phyloP scores from a whole-genome alignment of 2,329 filamentous ascomycete species.

The Corinectria fuckeliana region DNA sequence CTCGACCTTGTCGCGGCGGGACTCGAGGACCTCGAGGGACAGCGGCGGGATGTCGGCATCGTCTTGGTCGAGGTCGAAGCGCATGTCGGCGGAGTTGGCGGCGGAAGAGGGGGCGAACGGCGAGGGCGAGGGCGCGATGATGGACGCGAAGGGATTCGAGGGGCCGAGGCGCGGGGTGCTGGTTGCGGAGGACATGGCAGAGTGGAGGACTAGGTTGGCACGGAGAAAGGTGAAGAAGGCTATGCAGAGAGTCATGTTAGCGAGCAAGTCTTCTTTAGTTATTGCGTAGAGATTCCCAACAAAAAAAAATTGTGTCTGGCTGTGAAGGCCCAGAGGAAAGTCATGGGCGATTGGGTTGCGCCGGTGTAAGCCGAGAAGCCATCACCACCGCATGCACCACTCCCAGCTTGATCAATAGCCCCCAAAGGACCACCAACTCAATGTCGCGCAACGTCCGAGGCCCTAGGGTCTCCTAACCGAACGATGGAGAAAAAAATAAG shows the following conservation, averaged over 20 bases:
- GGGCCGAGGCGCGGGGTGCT: slow-evolving; percentile 70
- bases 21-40: slow-evolving; percentile 63
- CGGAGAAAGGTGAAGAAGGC: slow-evolving; percentile 85
- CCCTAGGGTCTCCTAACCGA: neutral
- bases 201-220: slow-evolving; percentile 77
- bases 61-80: slow-evolving; percentile 52
- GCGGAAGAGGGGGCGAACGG: slow-evolving; percentile 60
- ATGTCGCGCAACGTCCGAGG: neutral
- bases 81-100: slow-evolving; percentile 58
- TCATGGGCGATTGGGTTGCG: too few species aligned
- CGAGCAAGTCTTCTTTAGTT: neutral
- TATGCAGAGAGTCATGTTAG: slow-evolving; percentile 53
- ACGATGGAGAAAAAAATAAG: too few species aligned
- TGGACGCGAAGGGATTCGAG: slow-evolving; percentile 42
- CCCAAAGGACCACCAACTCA: neutral
- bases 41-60: slow-evolving; percentile 65
- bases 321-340: neutral
- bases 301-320: too few species aligned
- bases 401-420: neutral
- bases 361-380: neutral
- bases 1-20: slow-evolving; percentile 66
- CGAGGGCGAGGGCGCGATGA: slow-evolving; percentile 58
- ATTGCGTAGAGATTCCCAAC: neutral
- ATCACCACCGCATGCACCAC: neutral
- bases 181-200: slow-evolving; percentile 65